phyloP scores from a whole-genome alignment of 140 eudicot species.

The Ambrosia hybrid region DNA sequence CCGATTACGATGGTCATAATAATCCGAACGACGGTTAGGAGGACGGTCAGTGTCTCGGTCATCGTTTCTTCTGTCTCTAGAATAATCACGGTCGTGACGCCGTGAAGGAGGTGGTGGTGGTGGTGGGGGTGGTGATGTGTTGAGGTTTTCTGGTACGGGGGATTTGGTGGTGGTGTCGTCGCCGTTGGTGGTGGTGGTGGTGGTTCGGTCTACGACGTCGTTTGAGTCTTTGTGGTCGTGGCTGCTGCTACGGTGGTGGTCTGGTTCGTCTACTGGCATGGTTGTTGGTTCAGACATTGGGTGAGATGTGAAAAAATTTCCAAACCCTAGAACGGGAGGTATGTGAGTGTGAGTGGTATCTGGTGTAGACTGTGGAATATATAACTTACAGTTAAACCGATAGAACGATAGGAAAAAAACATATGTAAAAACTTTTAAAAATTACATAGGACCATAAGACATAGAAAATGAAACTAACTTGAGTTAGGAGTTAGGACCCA shows the following conservation, averaged over 20 bases:
- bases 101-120: constrained; percentile 57
- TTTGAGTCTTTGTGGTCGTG: not conserved
- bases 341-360: not conserved
- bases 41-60: constrained; percentile 64
- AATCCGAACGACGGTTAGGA: constrained; percentile 60
- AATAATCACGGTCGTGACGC: constrained; percentile 71
- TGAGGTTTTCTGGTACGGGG: constrained; percentile 31
- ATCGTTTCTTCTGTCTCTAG: constrained; percentile 70
- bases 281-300: not conserved
- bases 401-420: no score
- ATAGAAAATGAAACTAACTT: no score
- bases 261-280: not conserved
- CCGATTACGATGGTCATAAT: constrained; percentile 67
- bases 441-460: no score
- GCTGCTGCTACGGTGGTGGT: not conserved
- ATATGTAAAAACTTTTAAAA: no score
- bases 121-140: constrained; percentile 26
- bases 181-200: not conserved
- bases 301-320: not conserved
- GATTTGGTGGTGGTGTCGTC: constrained; percentile 24
- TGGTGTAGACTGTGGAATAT: no score
- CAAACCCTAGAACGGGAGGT: not conserved
- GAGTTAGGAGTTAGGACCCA: no score
- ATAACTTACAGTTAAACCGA: no score
- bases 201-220: not conserved